These are phyloP conservation scores for Ceratocystiopsis minuta DNA, from an alignment of 2,329 filamentous ascomycete species.

Conservation along the genomic window DNA sequence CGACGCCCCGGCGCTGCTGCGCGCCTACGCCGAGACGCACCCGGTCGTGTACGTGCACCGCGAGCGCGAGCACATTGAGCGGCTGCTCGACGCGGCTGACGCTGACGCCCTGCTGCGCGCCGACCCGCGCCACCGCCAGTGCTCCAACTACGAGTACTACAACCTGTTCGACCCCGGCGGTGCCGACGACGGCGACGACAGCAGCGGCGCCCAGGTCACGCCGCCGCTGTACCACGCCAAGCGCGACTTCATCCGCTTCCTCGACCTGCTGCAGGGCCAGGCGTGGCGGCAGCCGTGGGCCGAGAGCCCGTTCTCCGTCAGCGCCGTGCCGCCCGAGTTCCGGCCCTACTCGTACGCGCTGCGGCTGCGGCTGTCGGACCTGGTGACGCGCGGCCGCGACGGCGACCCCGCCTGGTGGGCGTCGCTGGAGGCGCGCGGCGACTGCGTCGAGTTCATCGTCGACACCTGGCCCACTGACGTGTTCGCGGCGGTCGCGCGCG, in stretches of 20 bases:
- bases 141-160: slow-evolving; percentile 56
- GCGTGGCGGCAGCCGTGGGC: slow-evolving; percentile 32
- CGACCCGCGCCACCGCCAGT: slow-evolving; percentile 38
- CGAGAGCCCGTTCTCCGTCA: slow-evolving; percentile 41
- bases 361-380: slow-evolving; percentile 39
- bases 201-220: slow-evolving; percentile 13
- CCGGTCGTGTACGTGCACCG: slow-evolving; percentile 54
- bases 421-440: slow-evolving; percentile 37
- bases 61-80: slow-evolving; percentile 43
- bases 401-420: slow-evolving; percentile 28
- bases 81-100: slow-evolving; percentile 34
- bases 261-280: slow-evolving; percentile 37
- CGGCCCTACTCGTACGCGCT: slow-evolving; percentile 43
- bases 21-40: slow-evolving; percentile 42
- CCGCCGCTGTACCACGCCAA: slow-evolving; percentile 40
- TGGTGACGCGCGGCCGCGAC: slow-evolving; percentile 21
- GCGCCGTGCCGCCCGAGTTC: slow-evolving; percentile 39
- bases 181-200: slow-evolving; percentile 4
- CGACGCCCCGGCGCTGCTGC: slow-evolving; percentile 38
- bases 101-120: slow-evolving; percentile 38
- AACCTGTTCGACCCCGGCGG: slow-evolving; percentile 34
- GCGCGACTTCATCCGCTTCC: slow-evolving; percentile 40
- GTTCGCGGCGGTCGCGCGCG: slow-evolving; percentile 30
- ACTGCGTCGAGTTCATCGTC: slow-evolving; percentile 42
- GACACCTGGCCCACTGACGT: slow-evolving; percentile 36